Base-by-base conservation (phyloP, 2,329 filamentous ascomycete genomes). In the Zymoseptoria brevis region DNA sequence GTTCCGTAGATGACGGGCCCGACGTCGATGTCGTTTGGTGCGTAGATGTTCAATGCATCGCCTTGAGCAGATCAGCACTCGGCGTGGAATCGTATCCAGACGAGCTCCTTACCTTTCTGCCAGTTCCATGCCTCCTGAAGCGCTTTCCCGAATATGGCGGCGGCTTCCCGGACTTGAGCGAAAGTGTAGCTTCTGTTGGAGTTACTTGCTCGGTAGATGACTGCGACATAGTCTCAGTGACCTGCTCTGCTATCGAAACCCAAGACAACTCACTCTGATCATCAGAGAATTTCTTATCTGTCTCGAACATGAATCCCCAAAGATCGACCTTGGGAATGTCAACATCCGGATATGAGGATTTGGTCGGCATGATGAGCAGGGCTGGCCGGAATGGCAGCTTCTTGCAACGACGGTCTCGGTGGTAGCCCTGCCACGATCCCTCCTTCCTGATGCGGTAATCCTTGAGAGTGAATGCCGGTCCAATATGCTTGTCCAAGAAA, bases 41-140 rank as follows among this genome's bases (percentile, higher is more conserved):
- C 87, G 78, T 87, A 96, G 57, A 96, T 79, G 9, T 83, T 88
- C 21, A 96, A 80, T 1, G 94, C 89, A 71, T 96, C 89, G 4
- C 35, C 35, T 45, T n/a, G 7, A 4, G 13, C 4, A 45, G 5
- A 16, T 45, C 35, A 45, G 35, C 6, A 45, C 35, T n/a, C 35
- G 13, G 13, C 35, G 3, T 45, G 5, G 16, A 7, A 29, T 8
- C 2, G 7, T 3, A 7, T 1, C 13, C 0, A 7, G 16, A 45
- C 9, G 13, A 45, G 5, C 6, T 6, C 13, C 35, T 45, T 3
- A 68, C 89, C 88, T 71, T 88, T 91, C 66, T 85, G 80, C 88
- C 91, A 96, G 54, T 85, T 81, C 81, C 87, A 93, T 21, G 80
- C 74, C 24, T 87, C 83, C 69, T 85, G 86, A 19, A 97, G 80